Conservation (phyloP, 2,329 filamentous ascomycete genomes). For the Calycina marina region DNA sequence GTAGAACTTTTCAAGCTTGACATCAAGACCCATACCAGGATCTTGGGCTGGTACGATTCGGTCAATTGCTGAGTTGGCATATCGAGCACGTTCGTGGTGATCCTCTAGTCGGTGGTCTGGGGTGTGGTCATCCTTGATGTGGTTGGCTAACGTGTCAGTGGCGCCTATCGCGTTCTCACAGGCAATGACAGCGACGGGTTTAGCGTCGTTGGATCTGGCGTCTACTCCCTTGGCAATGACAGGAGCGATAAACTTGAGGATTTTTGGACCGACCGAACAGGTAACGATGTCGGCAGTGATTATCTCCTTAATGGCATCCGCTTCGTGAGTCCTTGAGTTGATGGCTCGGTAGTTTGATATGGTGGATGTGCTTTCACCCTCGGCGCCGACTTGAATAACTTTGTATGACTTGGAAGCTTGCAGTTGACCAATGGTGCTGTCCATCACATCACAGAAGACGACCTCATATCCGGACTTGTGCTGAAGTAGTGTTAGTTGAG, state of each 20-base stretch:
- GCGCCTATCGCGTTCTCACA: conserved; percentile 97
- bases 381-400: conserved; percentile 81
- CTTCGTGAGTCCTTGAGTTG: conserved; percentile 80
- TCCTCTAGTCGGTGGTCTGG: conserved; percentile 48
- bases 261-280: conserved; percentile 90
- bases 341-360: conserved; percentile 96
- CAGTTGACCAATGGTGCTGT: conserved; percentile 64
- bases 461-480: conserved; percentile 94
- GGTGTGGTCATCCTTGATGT: conserved; percentile 69
- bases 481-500: conserved; percentile 32
- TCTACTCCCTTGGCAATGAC: conserved; percentile 92
- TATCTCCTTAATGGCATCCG: conserved; percentile 72
- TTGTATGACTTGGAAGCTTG: conserved; percentile 67
- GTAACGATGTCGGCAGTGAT: conserved; percentile 80
- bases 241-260: conserved; percentile 91
- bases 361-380: conserved; percentile 64
- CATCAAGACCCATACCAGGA: conserved; percentile 64
- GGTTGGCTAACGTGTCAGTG: conserved; percentile 70
- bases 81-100: conserved; percentile 63
- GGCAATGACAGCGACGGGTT: conserved; percentile 80
- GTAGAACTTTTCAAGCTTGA: conserved; percentile 96
- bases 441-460: conserved; percentile 89
- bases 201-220: conserved; percentile 44
- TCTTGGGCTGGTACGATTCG: conserved; percentile 92
- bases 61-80: conserved; percentile 97